These are phyloP conservation scores for Serendipita sp. DNA, from an alignment of 768 basidiomycete genomes.

Conservation along the genomic window DNA sequence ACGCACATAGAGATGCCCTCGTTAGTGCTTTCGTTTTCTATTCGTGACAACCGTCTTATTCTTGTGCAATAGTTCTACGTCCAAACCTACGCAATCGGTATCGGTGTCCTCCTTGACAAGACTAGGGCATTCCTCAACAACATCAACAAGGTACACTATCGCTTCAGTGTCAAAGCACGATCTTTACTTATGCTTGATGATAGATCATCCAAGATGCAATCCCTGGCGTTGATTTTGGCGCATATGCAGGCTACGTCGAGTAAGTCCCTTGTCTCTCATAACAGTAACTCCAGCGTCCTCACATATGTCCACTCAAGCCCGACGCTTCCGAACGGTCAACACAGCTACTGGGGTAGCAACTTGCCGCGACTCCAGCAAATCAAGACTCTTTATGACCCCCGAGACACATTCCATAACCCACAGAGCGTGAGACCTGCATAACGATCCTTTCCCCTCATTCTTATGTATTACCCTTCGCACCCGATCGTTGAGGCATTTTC, in stretches of 20 bases:
- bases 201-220: conserved; percentile 1
- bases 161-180: not conserved
- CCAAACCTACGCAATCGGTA: conserved; percentile 7
- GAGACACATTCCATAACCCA: not conserved
- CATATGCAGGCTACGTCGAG: conserved; percentile 10
- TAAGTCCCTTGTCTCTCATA: not conserved
- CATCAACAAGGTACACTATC: conserved; percentile 4
- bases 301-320: not conserved
- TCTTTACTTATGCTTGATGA: not conserved
- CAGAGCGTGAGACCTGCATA: not conserved
- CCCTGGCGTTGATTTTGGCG: conserved; percentile 8
- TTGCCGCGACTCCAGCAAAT: not conserved
- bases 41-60: not conserved
- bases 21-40: not conserved
- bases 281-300: not conserved
- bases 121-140: conserved; percentile 5
- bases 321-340: not conserved
- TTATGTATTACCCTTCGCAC: too few relatives aligned
- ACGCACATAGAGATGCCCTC: conserved; percentile 7
- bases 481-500: too few relatives aligned
- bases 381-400: not conserved
- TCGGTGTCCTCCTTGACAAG: not conserved
- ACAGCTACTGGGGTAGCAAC: not conserved
- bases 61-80: conserved; percentile 3
- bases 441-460: too few relatives aligned